These are phyloP conservation scores for Passalora sequoiae DNA, from an alignment of 2,329 filamentous ascomycete species.

Conservation along the genomic window DNA sequence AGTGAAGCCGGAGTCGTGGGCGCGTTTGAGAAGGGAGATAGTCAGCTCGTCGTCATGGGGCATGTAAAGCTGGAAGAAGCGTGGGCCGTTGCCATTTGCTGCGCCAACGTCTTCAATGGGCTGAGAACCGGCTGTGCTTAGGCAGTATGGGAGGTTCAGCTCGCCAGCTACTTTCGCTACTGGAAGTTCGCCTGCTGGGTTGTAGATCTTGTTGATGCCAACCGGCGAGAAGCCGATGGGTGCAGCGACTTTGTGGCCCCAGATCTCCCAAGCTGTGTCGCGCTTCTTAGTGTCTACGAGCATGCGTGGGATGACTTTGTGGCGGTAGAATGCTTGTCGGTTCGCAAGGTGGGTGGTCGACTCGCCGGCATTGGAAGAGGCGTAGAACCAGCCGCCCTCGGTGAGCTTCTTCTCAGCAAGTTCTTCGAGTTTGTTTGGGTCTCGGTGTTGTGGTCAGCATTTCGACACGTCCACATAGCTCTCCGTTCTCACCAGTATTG, in stretches of 20 bases:
- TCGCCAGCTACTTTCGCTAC: constrained; percentile 58
- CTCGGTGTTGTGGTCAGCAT: constrained; percentile 26
- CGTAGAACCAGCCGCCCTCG: constrained; percentile 56
- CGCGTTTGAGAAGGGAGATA: constrained; percentile 52
- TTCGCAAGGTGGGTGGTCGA: constrained; percentile 53
- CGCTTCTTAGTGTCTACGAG: constrained; percentile 57
- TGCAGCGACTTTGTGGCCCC: constrained; percentile 54
- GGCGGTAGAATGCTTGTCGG: constrained; percentile 59
- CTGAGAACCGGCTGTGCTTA: constrained; percentile 54
- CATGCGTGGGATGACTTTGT: constrained; percentile 58
- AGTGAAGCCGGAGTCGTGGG: constrained; percentile 51
- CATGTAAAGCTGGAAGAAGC: constrained; percentile 62
- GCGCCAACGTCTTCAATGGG: constrained; percentile 55
- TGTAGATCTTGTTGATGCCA: constrained; percentile 63
- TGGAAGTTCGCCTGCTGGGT: constrained; percentile 53
- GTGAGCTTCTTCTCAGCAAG: constrained; percentile 53
- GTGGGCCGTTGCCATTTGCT: constrained; percentile 49
- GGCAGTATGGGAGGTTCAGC: constrained; percentile 54
- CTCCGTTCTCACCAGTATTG: constrained; percentile 44
- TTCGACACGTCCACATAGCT: neutral
- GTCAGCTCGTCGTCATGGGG: constrained; percentile 59
- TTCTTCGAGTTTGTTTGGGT: constrained; percentile 56
- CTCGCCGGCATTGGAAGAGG: constrained; percentile 53
- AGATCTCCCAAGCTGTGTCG: constrained; percentile 55
- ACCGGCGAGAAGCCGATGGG: constrained; percentile 62